Percentiles rank a stretch among this genome's conserved stretches.
Conservation (phyloP, 208 protist genomes). For the Kentomonas sorsogonicus region DNA sequence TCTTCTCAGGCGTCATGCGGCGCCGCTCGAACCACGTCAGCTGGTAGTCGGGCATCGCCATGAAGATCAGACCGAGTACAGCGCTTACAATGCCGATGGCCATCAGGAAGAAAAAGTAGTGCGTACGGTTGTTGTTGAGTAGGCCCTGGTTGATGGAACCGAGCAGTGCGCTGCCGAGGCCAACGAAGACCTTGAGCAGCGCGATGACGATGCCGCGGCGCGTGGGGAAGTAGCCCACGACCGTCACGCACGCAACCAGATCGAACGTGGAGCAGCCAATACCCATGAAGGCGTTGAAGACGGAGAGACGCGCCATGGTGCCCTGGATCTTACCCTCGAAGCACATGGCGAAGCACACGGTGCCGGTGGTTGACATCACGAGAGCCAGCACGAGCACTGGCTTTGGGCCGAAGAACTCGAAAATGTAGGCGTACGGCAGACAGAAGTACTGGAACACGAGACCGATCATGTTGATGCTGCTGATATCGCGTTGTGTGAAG, state of each 20-base stretch:
- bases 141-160: conserved; percentile 34
- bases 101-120: conserved; percentile 35
- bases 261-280: conserved; percentile 28
- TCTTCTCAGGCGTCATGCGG: conserved; percentile 14
- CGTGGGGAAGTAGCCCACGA: conserved; percentile 33
- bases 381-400: conserved; percentile 22
- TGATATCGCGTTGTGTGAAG: conserved; percentile 30
- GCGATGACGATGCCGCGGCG: conserved; percentile 28
- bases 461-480: conserved; percentile 27
- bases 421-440: conserved; percentile 29
- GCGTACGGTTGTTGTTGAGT: conserved; percentile 16
- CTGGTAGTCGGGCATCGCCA: conserved; percentile 27
- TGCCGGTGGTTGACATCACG: conserved; percentile 17
- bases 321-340: conserved; percentile 26
- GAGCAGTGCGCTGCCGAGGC: conserved; percentile 39
- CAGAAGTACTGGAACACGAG: conserved; percentile 18
- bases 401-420: conserved; percentile 32
- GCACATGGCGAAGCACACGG: conserved; percentile 21
- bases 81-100: conserved; percentile 11
- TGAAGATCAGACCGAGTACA: conserved; percentile 21
- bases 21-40: conserved; percentile 18
- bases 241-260: conserved; percentile 21
- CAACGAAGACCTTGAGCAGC: conserved; percentile 40
- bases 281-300: conserved; percentile 21
- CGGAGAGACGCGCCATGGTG: conserved; percentile 10